Conservation (phyloP, 441 rosid species). For the Jatropha podagrica region DNA sequence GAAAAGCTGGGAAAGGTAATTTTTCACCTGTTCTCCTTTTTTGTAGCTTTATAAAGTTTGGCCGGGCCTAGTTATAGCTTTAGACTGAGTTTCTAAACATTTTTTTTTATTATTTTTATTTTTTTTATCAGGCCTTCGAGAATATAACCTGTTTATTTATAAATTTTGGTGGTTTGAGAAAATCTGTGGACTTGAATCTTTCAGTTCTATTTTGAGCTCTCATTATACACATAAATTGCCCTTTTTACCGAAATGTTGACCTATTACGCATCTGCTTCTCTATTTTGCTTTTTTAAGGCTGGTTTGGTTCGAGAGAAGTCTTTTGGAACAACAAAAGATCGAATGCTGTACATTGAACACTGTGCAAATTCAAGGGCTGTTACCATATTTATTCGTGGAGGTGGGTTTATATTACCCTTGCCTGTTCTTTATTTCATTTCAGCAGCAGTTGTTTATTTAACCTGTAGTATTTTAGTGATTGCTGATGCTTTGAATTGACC, state of each 20-base stretch:
- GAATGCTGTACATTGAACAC: conserved; percentile 93
- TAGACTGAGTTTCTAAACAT: background rate
- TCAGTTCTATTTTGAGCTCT: background rate
- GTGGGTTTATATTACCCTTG: conserved; percentile 35
- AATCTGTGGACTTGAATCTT: conserved; percentile 7
- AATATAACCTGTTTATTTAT: background rate
- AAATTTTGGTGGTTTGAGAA: background rate
- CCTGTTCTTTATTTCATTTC: conserved; percentile 2
- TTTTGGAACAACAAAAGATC: conserved; percentile 97
- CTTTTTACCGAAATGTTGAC: background rate
- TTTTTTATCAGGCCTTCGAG: background rate
- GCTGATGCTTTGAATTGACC: background rate
- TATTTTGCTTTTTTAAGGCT: conserved; percentile 49
- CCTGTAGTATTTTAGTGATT: background rate
- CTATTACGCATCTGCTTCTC: conserved; percentile 2
- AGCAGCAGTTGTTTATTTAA: background rate
- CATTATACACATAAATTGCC: background rate
- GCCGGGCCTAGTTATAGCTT: background rate
- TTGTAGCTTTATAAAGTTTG: background rate
- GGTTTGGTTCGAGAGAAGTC: conserved; percentile 94
- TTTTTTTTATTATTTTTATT: background rate
- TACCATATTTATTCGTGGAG: conserved; percentile 96
- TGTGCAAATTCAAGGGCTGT: conserved; percentile 99
- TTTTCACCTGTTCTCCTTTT: background rate
- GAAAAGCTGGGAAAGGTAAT: conserved; percentile 91